A percentile compares a stretch with the other conserved stretches of the same genome.
phyloP scores from a whole-genome alignment of 1,139 yeast genomes.

The Hansenula lynferdii region DNA sequence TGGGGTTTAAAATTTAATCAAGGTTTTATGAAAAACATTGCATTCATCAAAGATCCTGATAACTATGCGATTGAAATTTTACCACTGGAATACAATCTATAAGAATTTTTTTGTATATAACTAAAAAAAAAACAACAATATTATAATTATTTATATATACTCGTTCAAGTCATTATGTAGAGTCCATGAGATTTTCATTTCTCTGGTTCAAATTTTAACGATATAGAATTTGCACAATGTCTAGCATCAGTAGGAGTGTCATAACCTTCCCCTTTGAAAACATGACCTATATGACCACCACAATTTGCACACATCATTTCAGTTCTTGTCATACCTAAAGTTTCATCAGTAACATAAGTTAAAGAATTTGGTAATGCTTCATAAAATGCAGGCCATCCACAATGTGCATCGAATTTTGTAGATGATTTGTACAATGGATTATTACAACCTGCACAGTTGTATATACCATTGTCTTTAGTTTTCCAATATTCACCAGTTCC shows the following conservation, averaged over 20 bases:
- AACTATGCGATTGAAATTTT: constrained; percentile 80
- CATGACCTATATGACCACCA: constrained; percentile 94
- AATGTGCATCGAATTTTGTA: constrained; percentile 82
- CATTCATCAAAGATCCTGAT: constrained; percentile 87
- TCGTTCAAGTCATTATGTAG: too few species aligned
- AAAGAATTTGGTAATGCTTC: constrained; percentile 84
- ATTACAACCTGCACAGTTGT: constrained; percentile 82
- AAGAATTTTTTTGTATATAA: neutral
- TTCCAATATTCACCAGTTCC: constrained; percentile 61
- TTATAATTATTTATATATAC: too few species aligned
- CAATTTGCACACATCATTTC: constrained; percentile 90
- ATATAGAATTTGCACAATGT: constrained; percentile 89
- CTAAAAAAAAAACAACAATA: neutral
- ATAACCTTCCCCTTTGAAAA: constrained; percentile 93
- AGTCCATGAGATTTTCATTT: constrained; percentile 1
- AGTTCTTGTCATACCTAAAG: constrained; percentile 73
- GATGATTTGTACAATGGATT: constrained; percentile 73
- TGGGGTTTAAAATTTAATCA: constrained; percentile 55
- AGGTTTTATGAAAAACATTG: constrained; percentile 56
- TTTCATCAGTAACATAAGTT: constrained; percentile 50
- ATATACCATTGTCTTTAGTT: constrained; percentile 52
- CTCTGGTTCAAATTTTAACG: constrained; percentile 54
- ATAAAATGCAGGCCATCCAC: constrained; percentile 99
- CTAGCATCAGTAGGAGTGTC: constrained; percentile 86
- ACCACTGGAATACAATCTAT: constrained; percentile 24